Conservation (phyloP, 2,329 filamentous ascomycete genomes). For the Zelopaecilomyces penicillatus region DNA sequence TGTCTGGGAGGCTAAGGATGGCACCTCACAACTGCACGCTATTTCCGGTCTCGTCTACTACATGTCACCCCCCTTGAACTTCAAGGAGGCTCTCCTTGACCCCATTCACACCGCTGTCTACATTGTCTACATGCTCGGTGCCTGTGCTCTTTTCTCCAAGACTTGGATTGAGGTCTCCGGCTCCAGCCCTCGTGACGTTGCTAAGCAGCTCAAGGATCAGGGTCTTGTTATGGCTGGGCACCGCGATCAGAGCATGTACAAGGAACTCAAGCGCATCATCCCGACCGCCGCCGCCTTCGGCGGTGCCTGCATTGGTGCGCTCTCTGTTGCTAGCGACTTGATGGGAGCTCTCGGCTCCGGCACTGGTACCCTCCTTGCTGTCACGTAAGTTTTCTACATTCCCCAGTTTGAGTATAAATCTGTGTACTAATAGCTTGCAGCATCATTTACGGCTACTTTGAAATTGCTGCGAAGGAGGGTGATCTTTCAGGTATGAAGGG, state of each 20-base stretch:
- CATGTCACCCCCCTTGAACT: constrained; percentile 97
- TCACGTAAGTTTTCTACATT: constrained; percentile 67
- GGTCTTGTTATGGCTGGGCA: constrained; percentile 99
- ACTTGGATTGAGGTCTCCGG: constrained; percentile 99
- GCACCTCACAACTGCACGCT: constrained; percentile 90
- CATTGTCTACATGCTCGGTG: constrained; percentile 94
- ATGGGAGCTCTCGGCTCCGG: constrained; percentile 92
- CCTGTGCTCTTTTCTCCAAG: constrained; percentile 98
- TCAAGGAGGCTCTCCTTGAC: constrained; percentile 93
- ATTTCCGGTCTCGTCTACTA: constrained; percentile 95
- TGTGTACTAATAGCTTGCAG: constrained; percentile 40
- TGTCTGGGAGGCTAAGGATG: constrained; percentile 96
- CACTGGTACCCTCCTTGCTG: constrained; percentile 94
- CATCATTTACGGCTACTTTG: constrained; percentile 99
- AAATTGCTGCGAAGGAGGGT: constrained; percentile 97
- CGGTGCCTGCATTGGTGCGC: constrained; percentile 95
- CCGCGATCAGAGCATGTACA: constrained; percentile 99
- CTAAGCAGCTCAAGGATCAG: constrained; percentile 99
- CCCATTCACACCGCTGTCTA: constrained; percentile 95
- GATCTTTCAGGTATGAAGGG: constrained; percentile 78
- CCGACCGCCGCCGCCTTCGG: constrained; percentile 96
- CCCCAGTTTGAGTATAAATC: background rate
- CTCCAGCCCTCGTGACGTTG: constrained; percentile 93
- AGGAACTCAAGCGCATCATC: constrained; percentile 98
- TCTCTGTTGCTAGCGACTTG: constrained; percentile 91